Base-by-base conservation (phyloP, 306 rosid genomes). In the Trifolium repens region DNA sequence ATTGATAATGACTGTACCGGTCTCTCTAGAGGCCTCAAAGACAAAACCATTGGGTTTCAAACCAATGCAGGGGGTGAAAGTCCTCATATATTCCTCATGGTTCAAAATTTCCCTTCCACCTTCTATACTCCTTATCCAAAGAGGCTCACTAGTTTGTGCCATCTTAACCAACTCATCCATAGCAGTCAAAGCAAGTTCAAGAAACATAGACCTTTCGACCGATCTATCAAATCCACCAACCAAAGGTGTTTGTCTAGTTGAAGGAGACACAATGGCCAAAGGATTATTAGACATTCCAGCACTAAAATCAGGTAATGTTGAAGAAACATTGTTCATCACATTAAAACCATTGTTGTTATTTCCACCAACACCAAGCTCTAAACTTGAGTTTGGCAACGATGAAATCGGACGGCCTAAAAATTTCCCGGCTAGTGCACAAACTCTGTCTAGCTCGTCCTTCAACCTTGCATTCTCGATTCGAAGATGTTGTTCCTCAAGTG, bases 91-190 rank as follows among this genome's bases (percentile, higher is more conserved):
- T 54, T 92, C 97, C 35, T 96, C 99, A 24, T 70, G 89, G 83
- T 92, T 96, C 84, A 96, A 37, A 13, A 92, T 73, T 35, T 89
- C 92, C 44, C 92, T 92, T 68, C 91, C 97, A 0, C 94, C 94
- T 69, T 87, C 97, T 52, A 85, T 68, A 71, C 88, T 84, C 76
- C 91, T 88, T 0, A 90, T 61, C 98, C 99, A 96, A 53, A 96
- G 96, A 11, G 99, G 93, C n/a, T 90, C 97, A 15, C 83, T 87
- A 1, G 84, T 80, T 35, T 92, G 98, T 0, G 96, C 96, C 90
- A 90, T 82, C 77, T 96, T 92, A 35, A 96, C 91, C 78, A 96
- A 74, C 78, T 96, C 99, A 74, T 92, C 99, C 99, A 92, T 96
- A 43, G 99, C 98, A 2, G 93, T 82, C 84, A 96, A 86, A 13